A percentile compares a stretch with the other conserved stretches of the same genome.
Evolutionary conservation across 2,329 filamentous ascomycete genomes (phyloP).

Genomic region (Herpotrichia juniperi): DNA sequence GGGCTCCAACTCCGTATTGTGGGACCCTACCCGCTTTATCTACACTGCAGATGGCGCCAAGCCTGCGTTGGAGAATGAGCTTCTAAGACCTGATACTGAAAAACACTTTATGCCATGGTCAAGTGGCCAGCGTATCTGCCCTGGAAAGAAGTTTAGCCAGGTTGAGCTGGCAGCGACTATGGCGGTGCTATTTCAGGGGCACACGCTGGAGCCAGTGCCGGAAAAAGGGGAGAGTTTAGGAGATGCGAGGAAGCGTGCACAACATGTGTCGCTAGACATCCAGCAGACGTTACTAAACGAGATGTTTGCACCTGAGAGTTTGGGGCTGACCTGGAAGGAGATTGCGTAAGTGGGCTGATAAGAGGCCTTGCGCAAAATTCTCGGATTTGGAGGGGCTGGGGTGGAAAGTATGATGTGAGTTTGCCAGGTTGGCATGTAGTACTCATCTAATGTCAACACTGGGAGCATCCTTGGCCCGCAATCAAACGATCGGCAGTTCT

Average conservation of each 20-base stretch:
- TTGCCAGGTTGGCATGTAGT: no score
- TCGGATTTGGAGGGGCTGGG: no score
- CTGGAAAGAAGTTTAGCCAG: slow-evolving; percentile 23
- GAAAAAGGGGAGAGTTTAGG: slow-evolving; percentile 12
- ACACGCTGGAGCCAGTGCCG: slow-evolving; percentile 13
- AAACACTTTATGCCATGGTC: slow-evolving; percentile 18
- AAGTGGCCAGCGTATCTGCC: slow-evolving; percentile 18
- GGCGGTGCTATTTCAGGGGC: slow-evolving; percentile 16
- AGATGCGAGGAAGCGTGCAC: slow-evolving; percentile 9
- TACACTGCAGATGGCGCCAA: neutral
- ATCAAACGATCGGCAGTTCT: no score
- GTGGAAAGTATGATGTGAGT: no score
- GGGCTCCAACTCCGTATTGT: neutral
- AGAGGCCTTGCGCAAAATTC: no score
- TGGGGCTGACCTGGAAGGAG: neutral
- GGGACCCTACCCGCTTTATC: neutral
- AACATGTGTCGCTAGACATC: neutral
- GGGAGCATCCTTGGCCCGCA: no score
- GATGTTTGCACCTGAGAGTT: neutral
- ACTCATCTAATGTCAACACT: no score
- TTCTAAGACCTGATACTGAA: slow-evolving; percentile 6
- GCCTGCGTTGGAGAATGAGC: slow-evolving; percentile 9
- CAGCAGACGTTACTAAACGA: neutral
- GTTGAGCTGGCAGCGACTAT: slow-evolving; percentile 22
- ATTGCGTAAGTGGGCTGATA: no score